Evolutionary conservation across 2,329 filamentous ascomycete genomes (phyloP).

Genomic region (Ceratocystiopsis brevicomis): DNA sequence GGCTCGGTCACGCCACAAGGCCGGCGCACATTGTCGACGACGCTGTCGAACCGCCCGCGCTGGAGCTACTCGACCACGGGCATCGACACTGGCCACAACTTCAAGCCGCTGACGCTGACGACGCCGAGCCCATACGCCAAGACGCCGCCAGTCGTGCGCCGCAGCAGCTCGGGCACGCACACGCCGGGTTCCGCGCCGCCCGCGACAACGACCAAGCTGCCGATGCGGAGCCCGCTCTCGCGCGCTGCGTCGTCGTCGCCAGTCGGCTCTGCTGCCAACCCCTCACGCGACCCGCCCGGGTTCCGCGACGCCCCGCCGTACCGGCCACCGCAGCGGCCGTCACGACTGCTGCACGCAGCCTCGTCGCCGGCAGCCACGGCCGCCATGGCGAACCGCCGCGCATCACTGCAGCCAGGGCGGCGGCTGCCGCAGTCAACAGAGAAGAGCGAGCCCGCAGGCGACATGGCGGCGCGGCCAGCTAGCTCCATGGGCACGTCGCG

Average conservation of each 20-base stretch:
- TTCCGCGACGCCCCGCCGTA: conserved; percentile 31
- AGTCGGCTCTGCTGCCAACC: conserved; percentile 21
- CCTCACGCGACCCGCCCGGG: conserved; percentile 21
- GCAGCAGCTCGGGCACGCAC: conserved; percentile 18
- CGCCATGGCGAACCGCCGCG: conserved; percentile 24
- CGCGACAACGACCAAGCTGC: conserved; percentile 22
- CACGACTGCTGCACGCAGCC: conserved; percentile 24
- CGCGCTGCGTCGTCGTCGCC: conserved; percentile 31
- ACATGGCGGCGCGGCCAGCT: conserved; percentile 25
- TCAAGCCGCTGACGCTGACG: conserved; percentile 41
- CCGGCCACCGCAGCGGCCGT: conserved; percentile 30
- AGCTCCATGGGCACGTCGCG: conserved; percentile 36
- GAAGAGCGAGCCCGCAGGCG: conserved; percentile 8
- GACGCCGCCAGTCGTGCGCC: conserved; percentile 15
- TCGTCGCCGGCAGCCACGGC: conserved; percentile 19
- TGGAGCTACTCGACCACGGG: conserved; percentile 54
- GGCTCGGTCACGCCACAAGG: conserved; percentile 31
- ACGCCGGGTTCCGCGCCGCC: conserved; percentile 6
- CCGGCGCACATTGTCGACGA: conserved; percentile 19
- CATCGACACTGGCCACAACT: conserved; percentile 49
- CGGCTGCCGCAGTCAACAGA: conserved; percentile 1
- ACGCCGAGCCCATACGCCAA: conserved; percentile 39
- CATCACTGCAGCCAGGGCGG: conserved; percentile 32
- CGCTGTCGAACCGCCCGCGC: conserved; percentile 39
- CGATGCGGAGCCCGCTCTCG: conserved; percentile 28